Base-by-base conservation (phyloP, 2,329 filamentous ascomycete genomes). In the Cyphellophora europaea region DNA sequence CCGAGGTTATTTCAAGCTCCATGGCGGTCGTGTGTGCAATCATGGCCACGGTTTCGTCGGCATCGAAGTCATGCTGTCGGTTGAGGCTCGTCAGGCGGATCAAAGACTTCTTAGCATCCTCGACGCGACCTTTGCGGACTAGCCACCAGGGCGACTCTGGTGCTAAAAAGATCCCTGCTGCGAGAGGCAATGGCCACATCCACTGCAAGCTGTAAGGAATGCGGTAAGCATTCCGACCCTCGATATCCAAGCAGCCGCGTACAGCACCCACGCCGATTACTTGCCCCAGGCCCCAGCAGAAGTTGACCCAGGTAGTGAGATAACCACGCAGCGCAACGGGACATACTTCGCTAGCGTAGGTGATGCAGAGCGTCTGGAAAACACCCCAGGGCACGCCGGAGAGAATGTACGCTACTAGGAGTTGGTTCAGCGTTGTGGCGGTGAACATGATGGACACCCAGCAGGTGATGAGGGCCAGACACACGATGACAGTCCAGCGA, bases 21-120 rank as follows among this genome's bases (percentile, higher is more conserved):
- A 93, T 65, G 0, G 81, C 80, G 1, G 82, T 88, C 1, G 86
- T 93, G 53, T 91, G 84, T 2, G 86, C 76, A 82, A 94, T 93
- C 84, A 93, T 91, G 49, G 83, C 79, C 33, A 93, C 69, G 0
- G 83, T 91, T 60, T 91, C 83, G 43, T 93, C 81, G 8, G 81
- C 73, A 51, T 93, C 74, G 49, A 91, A 88, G 40, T 80, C 71
- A 1, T 75, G 78, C 41, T 85, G 77, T 2, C 47, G 43, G 5
- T 55, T 52, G 12, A 55, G 29, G 50, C 59, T 59, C 3, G 71
- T 69, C 37, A 77, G 43, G 35, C 63, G 51, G 35, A 53, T 43
- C 18, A 62, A 45, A n/a, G 59, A 45, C 33, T 54, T 56, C 45
- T 67, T 68, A 14, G 66, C 66, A 29, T 69, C 62, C 12, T 62